Conservation (phyloP, 2,329 filamentous ascomycete genomes). For the Fonsecaea multimorphosa region DNA sequence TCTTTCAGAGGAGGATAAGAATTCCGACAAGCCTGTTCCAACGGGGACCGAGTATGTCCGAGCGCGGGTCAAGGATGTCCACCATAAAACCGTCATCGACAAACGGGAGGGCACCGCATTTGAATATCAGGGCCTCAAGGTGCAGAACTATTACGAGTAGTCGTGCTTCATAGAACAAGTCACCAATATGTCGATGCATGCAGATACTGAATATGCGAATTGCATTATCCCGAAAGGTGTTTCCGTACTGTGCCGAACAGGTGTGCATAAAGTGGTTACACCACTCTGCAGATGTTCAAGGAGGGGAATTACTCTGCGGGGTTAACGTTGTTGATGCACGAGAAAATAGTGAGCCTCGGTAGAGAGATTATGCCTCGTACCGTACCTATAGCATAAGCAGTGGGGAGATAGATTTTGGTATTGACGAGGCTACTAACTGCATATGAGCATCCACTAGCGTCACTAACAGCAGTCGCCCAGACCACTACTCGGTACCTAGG, state of each 20-base stretch:
- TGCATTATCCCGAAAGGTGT: background rate
- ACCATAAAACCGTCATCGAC: constrained; percentile 53
- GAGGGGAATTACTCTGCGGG: background rate
- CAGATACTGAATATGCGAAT: background rate
- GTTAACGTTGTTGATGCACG: background rate
- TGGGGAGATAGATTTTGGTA: background rate
- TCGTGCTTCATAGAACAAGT: background rate
- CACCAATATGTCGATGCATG: background rate
- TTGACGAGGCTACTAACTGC: background rate
- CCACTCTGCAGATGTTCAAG: background rate
- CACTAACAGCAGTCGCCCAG: background rate
- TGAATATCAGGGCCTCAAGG: constrained; percentile 52
- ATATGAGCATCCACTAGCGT: background rate
- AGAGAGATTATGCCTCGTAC: too few relatives aligned
- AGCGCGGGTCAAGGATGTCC: constrained; percentile 55
- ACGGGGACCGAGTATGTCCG: constrained; percentile 56
- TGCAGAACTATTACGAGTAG: constrained; percentile 46
- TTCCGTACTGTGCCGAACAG: background rate
- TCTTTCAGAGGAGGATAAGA: constrained; percentile 50
- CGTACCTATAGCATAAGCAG: background rate
- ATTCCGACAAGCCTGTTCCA: constrained; percentile 45
- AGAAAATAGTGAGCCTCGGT: too few relatives aligned
- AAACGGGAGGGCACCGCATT: constrained; percentile 54
- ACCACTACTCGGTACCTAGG: too few relatives aligned
- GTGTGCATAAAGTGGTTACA: background rate